A percentile compares a stretch with the other conserved stretches of the same genome.
These are phyloP conservation scores for Sphagnum fallax DNA, from an alignment of 228 moss, liverwort and hornwort species.

Conservation along the genomic window DNA sequence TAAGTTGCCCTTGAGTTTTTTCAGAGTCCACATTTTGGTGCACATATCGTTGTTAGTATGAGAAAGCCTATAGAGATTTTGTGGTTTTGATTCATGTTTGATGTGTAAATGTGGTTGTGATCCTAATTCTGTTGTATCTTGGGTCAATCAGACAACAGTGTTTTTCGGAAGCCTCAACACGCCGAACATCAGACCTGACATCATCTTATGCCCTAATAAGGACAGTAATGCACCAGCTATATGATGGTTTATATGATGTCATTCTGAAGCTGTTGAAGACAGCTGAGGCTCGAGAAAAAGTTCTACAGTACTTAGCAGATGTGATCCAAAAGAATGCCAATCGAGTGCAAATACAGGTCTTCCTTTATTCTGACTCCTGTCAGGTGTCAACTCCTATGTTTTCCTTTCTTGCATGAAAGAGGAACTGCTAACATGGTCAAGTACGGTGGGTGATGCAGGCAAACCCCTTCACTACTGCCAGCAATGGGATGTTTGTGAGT, in stretches of 20 bases:
- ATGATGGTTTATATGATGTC: constrained; percentile 75
- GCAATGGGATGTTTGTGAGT: constrained; percentile 90
- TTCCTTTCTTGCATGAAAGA: neutral
- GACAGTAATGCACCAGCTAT: constrained; percentile 85
- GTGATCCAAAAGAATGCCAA: constrained; percentile 76
- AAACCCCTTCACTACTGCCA: constrained; percentile 77
- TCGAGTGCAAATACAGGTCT: constrained; percentile 67
- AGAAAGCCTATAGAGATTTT: neutral
- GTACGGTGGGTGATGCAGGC: constrained; percentile 38
- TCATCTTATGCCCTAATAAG: constrained; percentile 73
- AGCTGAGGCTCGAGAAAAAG: constrained; percentile 59
- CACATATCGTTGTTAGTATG: too few species aligned
- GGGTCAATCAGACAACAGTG: constrained; percentile 63
- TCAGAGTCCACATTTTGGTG: too few species aligned
- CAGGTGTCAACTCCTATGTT: neutral
- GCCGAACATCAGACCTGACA: constrained; percentile 62
- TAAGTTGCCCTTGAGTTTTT: too few species aligned
- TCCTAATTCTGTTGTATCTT: neutral
- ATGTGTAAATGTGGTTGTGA: neutral
- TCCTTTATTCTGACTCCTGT: neutral
- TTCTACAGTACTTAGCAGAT: constrained; percentile 74
- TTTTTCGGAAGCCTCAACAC: constrained; percentile 54
- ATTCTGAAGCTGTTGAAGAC: constrained; percentile 71
- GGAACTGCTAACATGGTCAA: neutral
- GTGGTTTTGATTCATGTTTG: neutral